A percentile compares a stretch with the other conserved stretches of the same genome.
phyloP scores from a whole-genome alignment of 2,329 filamentous ascomycete genomes.

The Aspergillus arachidicola region DNA sequence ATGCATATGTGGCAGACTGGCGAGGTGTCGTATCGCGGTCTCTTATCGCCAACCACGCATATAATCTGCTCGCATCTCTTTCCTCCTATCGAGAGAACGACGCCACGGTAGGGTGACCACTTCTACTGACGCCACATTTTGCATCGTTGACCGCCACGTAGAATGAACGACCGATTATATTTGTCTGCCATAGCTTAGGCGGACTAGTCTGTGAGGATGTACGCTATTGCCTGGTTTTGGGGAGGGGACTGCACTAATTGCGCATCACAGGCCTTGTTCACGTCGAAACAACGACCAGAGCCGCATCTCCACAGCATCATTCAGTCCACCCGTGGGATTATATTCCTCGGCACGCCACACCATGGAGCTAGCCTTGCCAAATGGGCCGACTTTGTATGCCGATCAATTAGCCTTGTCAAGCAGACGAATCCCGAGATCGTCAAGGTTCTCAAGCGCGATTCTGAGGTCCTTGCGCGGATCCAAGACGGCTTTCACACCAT shows the following conservation, averaged over 20 bases:
- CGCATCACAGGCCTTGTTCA: background rate
- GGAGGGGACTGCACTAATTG: background rate
- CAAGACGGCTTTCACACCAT: background rate
- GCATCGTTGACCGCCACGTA: background rate
- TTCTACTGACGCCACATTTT: background rate
- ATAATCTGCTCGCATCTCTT: conserved; percentile 20
- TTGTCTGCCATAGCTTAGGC: conserved; percentile 32
- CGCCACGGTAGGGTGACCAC: background rate
- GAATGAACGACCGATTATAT: conserved; percentile 23
- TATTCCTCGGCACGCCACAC: conserved; percentile 44
- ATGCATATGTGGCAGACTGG: conserved; percentile 18
- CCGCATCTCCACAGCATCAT: conserved; percentile 33
- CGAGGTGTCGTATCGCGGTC: background rate
- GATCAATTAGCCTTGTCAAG: conserved; percentile 19
- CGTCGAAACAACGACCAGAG: conserved; percentile 29
- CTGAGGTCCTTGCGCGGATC: conserved; percentile 6
- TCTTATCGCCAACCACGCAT: background rate
- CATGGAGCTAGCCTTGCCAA: conserved; percentile 33
- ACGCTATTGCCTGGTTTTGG: background rate
- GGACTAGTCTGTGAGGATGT: conserved; percentile 36
- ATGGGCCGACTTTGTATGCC: conserved; percentile 35
- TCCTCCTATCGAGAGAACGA: background rate
- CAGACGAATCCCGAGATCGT: conserved; percentile 10
- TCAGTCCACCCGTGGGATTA: conserved; percentile 32
- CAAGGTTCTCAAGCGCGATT: background rate